Conservation (phyloP, 768 basidiomycete species). For the Hygrocybe coccinea region DNA sequence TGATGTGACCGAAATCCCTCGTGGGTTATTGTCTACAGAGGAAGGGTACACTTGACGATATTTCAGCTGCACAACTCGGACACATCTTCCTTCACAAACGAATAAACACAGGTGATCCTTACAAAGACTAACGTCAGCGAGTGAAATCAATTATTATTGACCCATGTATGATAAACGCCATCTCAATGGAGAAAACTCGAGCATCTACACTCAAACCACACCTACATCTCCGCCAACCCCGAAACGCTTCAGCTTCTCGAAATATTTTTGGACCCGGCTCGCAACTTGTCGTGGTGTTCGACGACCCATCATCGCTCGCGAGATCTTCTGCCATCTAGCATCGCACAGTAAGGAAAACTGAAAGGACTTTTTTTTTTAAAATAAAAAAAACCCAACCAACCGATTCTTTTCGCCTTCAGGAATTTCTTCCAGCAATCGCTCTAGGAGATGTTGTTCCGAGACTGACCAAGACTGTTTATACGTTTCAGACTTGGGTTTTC, state of each 20-base stretch:
- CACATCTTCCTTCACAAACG: too few relatives aligned
- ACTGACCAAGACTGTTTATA: conserved; percentile 79
- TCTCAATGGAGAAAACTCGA: too few relatives aligned
- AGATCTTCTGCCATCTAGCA: conserved; percentile 74
- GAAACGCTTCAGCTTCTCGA: conserved; percentile 76
- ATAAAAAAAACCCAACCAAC: conserved; percentile 33
- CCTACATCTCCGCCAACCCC: conserved; percentile 39
- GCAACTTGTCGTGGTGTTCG: conserved; percentile 83
- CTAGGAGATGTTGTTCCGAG: conserved; percentile 71
- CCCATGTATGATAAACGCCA: not conserved
- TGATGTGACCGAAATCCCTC: not conserved
- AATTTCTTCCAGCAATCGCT: conserved; percentile 67
- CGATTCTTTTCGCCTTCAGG: conserved; percentile 73
- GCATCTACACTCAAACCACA: not conserved
- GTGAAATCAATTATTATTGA: too few relatives aligned
- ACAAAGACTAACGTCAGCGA: too few relatives aligned
- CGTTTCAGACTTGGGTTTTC: conserved; percentile 59
- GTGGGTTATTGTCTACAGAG: too few relatives aligned
- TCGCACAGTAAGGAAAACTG: not conserved
- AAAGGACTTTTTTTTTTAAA: not conserved
- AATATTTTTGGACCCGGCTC: conserved; percentile 84
- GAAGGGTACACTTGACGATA: too few relatives aligned
- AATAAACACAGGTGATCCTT: not conserved
- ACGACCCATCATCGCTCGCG: conserved; percentile 70
- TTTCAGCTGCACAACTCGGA: too few relatives aligned